Percentiles rank a stretch among this genome's conserved stretches.
phyloP scores from a whole-genome alignment of 176 grass and related monocot genomes.

The Zoysia japonica region DNA sequence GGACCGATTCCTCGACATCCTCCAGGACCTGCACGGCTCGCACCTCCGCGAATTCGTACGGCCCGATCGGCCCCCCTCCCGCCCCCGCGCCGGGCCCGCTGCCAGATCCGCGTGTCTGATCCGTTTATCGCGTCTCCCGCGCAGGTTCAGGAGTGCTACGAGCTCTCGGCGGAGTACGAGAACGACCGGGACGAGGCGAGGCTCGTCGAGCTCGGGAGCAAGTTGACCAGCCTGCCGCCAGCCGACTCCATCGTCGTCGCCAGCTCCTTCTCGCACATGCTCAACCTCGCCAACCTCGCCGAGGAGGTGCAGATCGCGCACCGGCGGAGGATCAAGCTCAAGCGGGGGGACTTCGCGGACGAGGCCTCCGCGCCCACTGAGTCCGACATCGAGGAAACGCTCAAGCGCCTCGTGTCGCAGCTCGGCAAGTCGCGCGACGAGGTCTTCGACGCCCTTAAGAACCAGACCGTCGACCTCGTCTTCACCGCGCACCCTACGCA shows the following conservation, averaged over 20 bases:
- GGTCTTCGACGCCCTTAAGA: slow-evolving; percentile 96
- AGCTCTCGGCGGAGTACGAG: slow-evolving; percentile 93
- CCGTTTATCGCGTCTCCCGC: not conserved
- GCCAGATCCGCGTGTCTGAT: slow-evolving; percentile 38
- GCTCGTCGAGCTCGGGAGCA: slow-evolving; percentile 81
- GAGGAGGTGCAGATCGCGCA: slow-evolving; percentile 97
- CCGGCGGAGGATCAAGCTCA: slow-evolving; percentile 88
- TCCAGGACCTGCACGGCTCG: slow-evolving; percentile 74
- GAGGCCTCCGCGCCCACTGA: slow-evolving; percentile 84
- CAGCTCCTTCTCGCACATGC: slow-evolving; percentile 98
- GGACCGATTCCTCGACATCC: slow-evolving; percentile 88
- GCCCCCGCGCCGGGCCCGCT: no score
- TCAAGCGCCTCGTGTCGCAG: slow-evolving; percentile 71
- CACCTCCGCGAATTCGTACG: slow-evolving; percentile 76
- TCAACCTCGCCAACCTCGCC: slow-evolving; percentile 94
- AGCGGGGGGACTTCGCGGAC: slow-evolving; percentile 81
- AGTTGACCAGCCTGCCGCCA: slow-evolving; percentile 66
- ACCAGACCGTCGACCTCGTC: slow-evolving; percentile 94
- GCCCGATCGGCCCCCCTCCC: not conserved
- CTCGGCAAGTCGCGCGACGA: slow-evolving; percentile 80
- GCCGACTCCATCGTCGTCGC: slow-evolving; percentile 80
- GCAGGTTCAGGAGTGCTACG: slow-evolving; percentile 98
- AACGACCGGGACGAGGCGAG: slow-evolving; percentile 54
- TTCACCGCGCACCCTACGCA: slow-evolving; percentile 98
- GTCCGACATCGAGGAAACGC: slow-evolving; percentile 97